Percentiles rank a stretch among this genome's conserved stretches.
phyloP scores from a whole-genome alignment of 164 flowering plant species.

The Sedum album region DNA sequence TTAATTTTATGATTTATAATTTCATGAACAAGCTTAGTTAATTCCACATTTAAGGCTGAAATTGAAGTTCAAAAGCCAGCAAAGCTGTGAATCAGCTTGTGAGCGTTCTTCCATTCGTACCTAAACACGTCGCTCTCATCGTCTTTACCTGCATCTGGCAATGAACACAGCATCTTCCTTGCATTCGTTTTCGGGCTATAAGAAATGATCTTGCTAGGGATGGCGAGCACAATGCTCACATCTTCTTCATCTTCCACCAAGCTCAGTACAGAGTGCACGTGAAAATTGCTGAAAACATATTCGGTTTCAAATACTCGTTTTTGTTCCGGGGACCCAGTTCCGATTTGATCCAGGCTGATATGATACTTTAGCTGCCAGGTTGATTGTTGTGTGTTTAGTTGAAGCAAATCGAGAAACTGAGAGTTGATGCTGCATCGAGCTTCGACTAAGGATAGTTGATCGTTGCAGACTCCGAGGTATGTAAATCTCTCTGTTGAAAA shows the following conservation, averaged over 20 bases:
- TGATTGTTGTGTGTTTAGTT: not conserved
- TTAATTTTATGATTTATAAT: no score
- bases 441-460: not conserved
- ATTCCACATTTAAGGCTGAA: no score
- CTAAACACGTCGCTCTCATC: not conserved
- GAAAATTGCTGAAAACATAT: not conserved
- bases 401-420: not conserved
- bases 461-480: not conserved
- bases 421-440: not conserved
- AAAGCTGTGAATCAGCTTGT: slow-evolving; percentile 4
- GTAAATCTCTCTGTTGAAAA: not conserved
- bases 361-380: not conserved
- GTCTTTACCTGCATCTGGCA: not conserved
- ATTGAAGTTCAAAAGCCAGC: not conserved
- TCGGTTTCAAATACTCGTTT: not conserved
- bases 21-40: no score
- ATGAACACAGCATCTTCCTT: not conserved
- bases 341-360: not conserved
- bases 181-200: not conserved
- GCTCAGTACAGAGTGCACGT: not conserved
- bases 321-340: not conserved
- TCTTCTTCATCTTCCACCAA: slow-evolving; percentile 3
- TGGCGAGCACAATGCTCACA: not conserved
- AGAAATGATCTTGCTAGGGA: not conserved
- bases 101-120: not conserved